phyloP scores from a whole-genome alignment of 2,329 filamentous ascomycete genomes.

The Colletotrichum cordylinicola region DNA sequence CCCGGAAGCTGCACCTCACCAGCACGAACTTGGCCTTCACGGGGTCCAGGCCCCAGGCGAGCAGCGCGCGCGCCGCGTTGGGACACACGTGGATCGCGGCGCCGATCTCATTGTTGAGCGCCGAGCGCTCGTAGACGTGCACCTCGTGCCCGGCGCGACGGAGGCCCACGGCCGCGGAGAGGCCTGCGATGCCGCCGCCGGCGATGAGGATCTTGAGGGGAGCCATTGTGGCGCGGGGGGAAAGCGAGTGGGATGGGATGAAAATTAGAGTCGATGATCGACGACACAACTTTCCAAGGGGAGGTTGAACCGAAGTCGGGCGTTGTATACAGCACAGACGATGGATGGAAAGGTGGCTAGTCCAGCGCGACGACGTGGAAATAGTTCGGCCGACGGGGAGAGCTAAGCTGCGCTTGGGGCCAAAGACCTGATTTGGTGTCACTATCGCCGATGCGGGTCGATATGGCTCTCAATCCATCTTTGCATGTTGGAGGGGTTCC shows the following conservation, averaged over 20 bases:
- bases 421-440: not conserved
- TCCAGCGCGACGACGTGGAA: not conserved
- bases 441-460: not conserved
- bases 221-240: not conserved
- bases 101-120: constrained; percentile 40
- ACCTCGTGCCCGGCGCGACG: constrained; percentile 38
- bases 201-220: constrained; percentile 29
- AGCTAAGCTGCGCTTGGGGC: not conserved
- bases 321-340: not conserved
- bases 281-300: not conserved
- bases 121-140: constrained; percentile 40
- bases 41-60: constrained; percentile 40
- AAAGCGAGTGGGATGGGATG: not conserved
- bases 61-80: constrained; percentile 41
- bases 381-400: not conserved
- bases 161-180: constrained; percentile 36
- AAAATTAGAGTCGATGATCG: not conserved
- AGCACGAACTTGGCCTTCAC: constrained; percentile 30
- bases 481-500: not conserved
- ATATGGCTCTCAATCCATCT: not conserved
- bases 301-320: not conserved
- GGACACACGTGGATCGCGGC: constrained; percentile 44
- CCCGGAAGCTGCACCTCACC: constrained; percentile 4
- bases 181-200: constrained; percentile 42
- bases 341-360: not conserved